Base-by-base conservation (phyloP, 2,329 filamentous ascomycete species). In the Pezicula carpinea region DNA sequence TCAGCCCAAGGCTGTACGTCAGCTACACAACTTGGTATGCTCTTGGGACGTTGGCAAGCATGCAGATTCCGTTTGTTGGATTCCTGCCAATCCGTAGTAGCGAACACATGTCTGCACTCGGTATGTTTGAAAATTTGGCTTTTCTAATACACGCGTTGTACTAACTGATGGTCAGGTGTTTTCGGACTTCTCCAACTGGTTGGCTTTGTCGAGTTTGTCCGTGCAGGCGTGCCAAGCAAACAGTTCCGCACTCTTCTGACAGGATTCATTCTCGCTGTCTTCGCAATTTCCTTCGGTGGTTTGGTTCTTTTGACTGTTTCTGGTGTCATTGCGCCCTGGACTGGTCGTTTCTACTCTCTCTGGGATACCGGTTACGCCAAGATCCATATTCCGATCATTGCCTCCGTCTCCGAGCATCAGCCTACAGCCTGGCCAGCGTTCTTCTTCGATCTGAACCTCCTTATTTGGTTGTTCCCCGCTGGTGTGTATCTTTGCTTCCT, bases 321-420 rank as follows among this genome's bases (percentile, higher is more conserved):
- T 15, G 93, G 93, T 52, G 87, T 93, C 56, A 93, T 99, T 67
- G 93, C 95, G 18, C 93, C 95, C 15, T 99, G 93, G 93, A 90
- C 88, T 61, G 93, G 93, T 54, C 91, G 93, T 60, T 99, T 99
- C 79, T 99, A 99, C 75, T 99, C 95, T 18, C 82, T 99, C 26
- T 99, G 92, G 90, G 95, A 99, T 66, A 99, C 93, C 5, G 87
- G 89, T 60, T 99, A 99, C 65, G 93, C 93, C 62, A 99, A 99
- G 77, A 95, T 97, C 54, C 93, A 99, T 64, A 99, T 99, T 64
- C 93, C 93, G 52, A 99, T 99, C 65, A 99, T 99, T 66, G 93
- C 93, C 3, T 99, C 93, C n/a, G 93, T 99, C 39, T 99, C 93
- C 1, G 93, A 99, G 72, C 93, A 99, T 73, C 93, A 99, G 72